Evolutionary conservation across 148 eudicot species (phyloP).

Genomic region (Rhododendron molle): DNA sequence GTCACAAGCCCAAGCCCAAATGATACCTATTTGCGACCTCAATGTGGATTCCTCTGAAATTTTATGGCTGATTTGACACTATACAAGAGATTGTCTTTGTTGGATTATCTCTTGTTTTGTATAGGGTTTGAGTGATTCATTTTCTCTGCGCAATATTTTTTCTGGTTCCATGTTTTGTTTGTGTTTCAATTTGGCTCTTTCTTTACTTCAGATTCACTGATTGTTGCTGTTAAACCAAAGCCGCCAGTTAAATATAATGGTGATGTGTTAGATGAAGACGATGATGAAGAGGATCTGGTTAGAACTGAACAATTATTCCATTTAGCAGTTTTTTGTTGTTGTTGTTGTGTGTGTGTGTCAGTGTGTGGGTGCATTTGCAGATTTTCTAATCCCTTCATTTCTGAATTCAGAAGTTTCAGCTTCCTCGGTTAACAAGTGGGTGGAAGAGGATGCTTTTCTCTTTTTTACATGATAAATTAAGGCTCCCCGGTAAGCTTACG

Average conservation of each 20-base stretch:
- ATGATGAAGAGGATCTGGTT: slow-evolving; percentile 77
- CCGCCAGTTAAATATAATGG: slow-evolving; percentile 57
- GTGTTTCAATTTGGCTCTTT: not conserved
- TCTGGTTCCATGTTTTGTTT: not conserved
- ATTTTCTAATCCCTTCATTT: slow-evolving; percentile 10
- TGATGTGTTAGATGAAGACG: slow-evolving; percentile 53
- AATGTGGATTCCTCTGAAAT: not conserved
- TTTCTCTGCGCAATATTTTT: not conserved
- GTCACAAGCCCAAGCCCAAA: not conserved
- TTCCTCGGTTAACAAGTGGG: slow-evolving; percentile 57
- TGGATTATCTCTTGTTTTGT: not conserved
- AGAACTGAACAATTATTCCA: slow-evolving; percentile 14
- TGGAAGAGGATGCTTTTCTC: slow-evolving; percentile 67
- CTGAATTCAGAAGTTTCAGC: slow-evolving; percentile 62
- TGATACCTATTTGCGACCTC: not conserved
- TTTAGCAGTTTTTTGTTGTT: not conserved
- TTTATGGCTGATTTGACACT: not conserved
- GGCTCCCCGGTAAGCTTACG: slow-evolving; percentile 66
- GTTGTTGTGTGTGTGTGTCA: not conserved
- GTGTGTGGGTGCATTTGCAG: not conserved
- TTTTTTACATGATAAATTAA: slow-evolving; percentile 57
- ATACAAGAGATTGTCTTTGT: not conserved
- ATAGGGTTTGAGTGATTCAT: not conserved
- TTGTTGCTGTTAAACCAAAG: slow-evolving; percentile 80
- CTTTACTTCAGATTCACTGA: slow-evolving; percentile 52